Evolutionary conservation across 1,284 basidiomycete species (phyloP).

Genomic region (Hypsizygus ulmarius): DNA sequence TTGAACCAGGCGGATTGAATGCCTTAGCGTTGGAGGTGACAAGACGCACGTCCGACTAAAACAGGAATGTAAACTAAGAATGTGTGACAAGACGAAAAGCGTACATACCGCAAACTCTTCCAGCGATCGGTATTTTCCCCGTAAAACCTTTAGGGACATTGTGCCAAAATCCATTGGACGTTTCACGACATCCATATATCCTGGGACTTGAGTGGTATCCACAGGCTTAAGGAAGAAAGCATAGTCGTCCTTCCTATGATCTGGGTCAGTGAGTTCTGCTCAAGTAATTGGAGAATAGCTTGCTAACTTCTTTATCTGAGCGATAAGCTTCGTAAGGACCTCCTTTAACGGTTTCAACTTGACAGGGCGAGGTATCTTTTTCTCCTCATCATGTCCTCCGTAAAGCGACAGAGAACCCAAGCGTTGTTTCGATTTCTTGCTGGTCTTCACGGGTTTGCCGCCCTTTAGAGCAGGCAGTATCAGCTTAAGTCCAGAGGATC

Average conservation of each 20-base stretch:
- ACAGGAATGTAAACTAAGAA: constrained; percentile 40
- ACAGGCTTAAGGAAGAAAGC: constrained; percentile 80
- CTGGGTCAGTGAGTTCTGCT: constrained; percentile 7
- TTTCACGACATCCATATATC: constrained; percentile 67
- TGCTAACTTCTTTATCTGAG: constrained; percentile 69
- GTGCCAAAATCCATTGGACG: constrained; percentile 84
- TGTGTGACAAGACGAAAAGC: neutral
- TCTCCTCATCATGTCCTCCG: constrained; percentile 36
- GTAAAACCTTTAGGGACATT: constrained; percentile 64
- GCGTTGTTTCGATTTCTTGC: constrained; percentile 33
- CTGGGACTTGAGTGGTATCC: constrained; percentile 59
- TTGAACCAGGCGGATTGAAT: constrained; percentile 70
- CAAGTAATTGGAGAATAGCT: constrained; percentile 3
- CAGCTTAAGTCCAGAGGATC: constrained; percentile 41
- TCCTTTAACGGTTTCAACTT: constrained; percentile 79
- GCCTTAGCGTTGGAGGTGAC: constrained; percentile 72
- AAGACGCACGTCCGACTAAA: constrained; percentile 64
- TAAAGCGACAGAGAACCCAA: constrained; percentile 17
- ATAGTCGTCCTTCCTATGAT: constrained; percentile 77
- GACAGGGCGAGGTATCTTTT: constrained; percentile 49
- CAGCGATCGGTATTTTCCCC: constrained; percentile 66
- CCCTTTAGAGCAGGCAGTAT: constrained; percentile 49
- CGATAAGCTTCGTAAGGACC: constrained; percentile 62
- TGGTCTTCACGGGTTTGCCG: constrained; percentile 37
- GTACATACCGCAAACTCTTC: constrained; percentile 73